A percentile compares a stretch with the other conserved stretches of the same genome.
Evolutionary conservation across 2,329 filamentous ascomycete species (phyloP).

Genomic region (Blastomyces parvus): DNA sequence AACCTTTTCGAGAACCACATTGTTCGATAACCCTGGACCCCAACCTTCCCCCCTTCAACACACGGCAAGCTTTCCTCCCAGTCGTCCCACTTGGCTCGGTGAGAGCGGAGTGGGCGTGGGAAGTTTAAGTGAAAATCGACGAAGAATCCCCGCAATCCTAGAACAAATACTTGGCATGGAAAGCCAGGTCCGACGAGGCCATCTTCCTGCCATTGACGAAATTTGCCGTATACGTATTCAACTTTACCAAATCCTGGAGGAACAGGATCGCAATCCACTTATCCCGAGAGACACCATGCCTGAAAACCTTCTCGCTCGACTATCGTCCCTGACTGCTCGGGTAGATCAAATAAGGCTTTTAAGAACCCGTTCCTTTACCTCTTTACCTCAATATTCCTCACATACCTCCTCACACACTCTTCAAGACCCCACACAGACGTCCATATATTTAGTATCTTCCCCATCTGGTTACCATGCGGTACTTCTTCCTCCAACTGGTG

Average conservation of each 20-base stretch:
- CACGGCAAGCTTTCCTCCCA: constrained; percentile 1
- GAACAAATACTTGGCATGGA: constrained; percentile 23
- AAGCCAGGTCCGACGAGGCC: constrained; percentile 22
- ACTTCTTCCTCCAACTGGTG: constrained; percentile 32
- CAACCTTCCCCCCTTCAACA: constrained; percentile 3
- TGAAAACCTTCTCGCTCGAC: constrained; percentile 24
- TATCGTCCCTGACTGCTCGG: constrained; percentile 25
- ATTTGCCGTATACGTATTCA: constrained; percentile 25
- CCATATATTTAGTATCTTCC: constrained; percentile 37
- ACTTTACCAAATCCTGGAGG: constrained; percentile 26
- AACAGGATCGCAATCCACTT: constrained; percentile 22
- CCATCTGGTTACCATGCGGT: constrained; percentile 39
- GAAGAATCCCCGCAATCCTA: constrained; percentile 18
- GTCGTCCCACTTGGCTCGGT: neutral
- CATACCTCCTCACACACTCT: constrained; percentile 8
- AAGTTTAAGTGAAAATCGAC: constrained; percentile 4
- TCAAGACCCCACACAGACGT: constrained; percentile 13
- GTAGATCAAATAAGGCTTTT: constrained; percentile 25
- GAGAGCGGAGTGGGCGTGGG: neutral
- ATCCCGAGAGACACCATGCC: constrained; percentile 20
- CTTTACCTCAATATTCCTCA: constrained; percentile 16
- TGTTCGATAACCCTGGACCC: neutral
- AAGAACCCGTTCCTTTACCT: constrained; percentile 13
- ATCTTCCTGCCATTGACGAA: constrained; percentile 24
- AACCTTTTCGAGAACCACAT: neutral